phyloP scores from a whole-genome alignment of 805 yeast species.

The Metschnikowia aberdeeniae region DNA sequence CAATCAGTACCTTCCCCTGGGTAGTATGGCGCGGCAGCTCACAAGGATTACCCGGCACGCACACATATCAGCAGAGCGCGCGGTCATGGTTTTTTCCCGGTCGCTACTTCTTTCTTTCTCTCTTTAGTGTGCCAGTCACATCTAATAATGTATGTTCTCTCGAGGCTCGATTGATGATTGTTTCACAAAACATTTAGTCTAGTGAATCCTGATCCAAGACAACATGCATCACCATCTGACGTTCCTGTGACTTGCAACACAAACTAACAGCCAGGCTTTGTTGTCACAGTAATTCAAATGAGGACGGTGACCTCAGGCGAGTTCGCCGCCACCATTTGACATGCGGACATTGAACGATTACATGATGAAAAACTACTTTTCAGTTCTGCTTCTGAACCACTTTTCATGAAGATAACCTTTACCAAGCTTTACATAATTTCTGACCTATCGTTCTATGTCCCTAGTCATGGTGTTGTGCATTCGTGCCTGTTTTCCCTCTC shows the following conservation, averaged over 20 bases:
- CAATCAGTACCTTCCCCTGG: no score
- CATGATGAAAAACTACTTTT: conserved; percentile 62
- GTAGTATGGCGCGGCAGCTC: no score
- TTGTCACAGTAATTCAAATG: conserved; percentile 4
- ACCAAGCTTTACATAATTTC: conserved; percentile 51
- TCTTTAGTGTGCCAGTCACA: neutral
- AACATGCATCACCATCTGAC: conserved; percentile 99
- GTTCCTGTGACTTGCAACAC: conserved; percentile 3
- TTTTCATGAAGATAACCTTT: conserved; percentile 66
- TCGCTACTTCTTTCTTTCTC: neutral
- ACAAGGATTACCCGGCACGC: conserved; percentile 4
- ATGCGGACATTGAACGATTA: conserved; percentile 17
- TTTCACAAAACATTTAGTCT: conserved; percentile 25
- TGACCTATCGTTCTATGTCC: conserved; percentile 23
- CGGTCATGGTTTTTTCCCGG: neutral
- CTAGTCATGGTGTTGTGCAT: neutral
- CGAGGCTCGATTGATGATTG: conserved; percentile 16
- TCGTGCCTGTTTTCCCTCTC: neutral
- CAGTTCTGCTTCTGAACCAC: conserved; percentile 98
- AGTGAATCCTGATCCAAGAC: conserved; percentile 72
- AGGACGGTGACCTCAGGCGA: conserved; percentile 15
- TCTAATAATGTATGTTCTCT: conserved; percentile 7
- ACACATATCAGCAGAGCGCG: neutral
- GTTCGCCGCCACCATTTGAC: conserved; percentile 11
- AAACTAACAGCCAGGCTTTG: neutral